Evolutionary conservation across 768 basidiomycete genomes (phyloP), one percentile per base, ranked within the genome.

Genomic region (Collybiopsis confluens): DNA sequence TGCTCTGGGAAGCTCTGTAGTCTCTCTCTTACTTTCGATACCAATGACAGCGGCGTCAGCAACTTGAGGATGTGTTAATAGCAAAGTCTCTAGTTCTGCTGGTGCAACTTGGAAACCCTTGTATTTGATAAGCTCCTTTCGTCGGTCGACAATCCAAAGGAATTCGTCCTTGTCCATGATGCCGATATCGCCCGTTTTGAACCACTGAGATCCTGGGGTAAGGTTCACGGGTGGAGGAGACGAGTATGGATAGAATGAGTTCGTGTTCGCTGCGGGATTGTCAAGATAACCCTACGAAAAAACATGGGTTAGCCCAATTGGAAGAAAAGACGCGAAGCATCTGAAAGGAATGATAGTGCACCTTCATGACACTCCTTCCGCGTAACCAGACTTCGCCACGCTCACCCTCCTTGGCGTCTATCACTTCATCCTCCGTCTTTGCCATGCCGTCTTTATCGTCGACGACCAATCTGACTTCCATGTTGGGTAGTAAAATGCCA

Each of bases 141-240:
- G 73, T 30, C 90, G 70, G 59, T 90, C 88, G 2, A 91, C 83
- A 46, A 90, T 86, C 59, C 75, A 79, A 64, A 83, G 89, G 62
- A 76, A 88, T 0, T 90, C 93, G 1, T 92, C 83, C 3, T 66
- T 55, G 56, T 92, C 87, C 9, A 80, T 68, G n/a, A 77, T 65
- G 1, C 80, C 88, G 46, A 95, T 80, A 65, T 96, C 93, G 1
- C 93, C 92, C 0, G 92, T 94, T 75, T 88, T 91, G 72, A 92
- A 85, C 90, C 90, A 97, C 2, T 81, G 78, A 24, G 47, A 37
- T 15, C 47, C 47, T 1, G 47, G 47, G 10, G 20, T 26, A 24
- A 20, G 35, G 15, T 48, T 21, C 1, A 23, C 15, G 16, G 47
- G 35, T 35, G 35, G 36, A 4, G 0, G 6, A 2, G 47, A 26